These are phyloP conservation scores for Cutaneotrichosporon sp. DNA, from an alignment of 1,284 basidiomycete genomes.

Conservation along the genomic window DNA sequence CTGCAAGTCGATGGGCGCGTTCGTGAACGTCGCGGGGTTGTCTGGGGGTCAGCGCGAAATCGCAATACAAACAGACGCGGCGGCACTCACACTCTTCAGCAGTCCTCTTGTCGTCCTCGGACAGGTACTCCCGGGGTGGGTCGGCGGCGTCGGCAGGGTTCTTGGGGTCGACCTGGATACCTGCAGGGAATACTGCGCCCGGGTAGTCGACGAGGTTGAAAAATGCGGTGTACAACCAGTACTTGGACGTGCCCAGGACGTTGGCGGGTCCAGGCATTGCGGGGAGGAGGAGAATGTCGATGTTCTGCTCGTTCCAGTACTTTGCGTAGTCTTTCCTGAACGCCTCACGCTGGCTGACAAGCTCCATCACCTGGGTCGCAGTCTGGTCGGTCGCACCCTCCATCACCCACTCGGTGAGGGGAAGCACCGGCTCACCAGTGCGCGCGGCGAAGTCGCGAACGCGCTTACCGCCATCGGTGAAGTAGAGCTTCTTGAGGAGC, in stretches of 20 bases:
- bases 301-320: conserved; percentile 22
- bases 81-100: conserved; percentile 57
- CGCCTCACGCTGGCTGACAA: conserved; percentile 28
- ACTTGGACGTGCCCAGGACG: conserved; percentile 32
- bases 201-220: conserved; percentile 69
- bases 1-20: conserved; percentile 27
- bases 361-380: conserved; percentile 27
- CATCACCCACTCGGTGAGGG: conserved; percentile 32
- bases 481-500: conserved; percentile 31
- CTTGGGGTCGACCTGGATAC: conserved; percentile 33
- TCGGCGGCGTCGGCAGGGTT: conserved; percentile 6
- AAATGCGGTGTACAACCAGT: conserved; percentile 56
- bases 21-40: conserved; percentile 15
- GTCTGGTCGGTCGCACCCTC: conserved; percentile 15
- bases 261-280: conserved; percentile 36
- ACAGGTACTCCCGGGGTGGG: conserved; percentile 50
- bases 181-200: conserved; percentile 61
- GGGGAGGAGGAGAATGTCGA: conserved; percentile 43
- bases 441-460: conserved; percentile 17
- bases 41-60: no score
- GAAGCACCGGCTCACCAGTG: conserved; percentile 31
- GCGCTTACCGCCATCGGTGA: conserved; percentile 36
- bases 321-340: conserved; percentile 26
- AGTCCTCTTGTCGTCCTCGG: conserved; percentile 51
- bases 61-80: no score